Evolutionary conservation across 257 asterid species (phyloP), one percentile per base, ranked within the genome.

Genomic region (Misopates orontium): DNA sequence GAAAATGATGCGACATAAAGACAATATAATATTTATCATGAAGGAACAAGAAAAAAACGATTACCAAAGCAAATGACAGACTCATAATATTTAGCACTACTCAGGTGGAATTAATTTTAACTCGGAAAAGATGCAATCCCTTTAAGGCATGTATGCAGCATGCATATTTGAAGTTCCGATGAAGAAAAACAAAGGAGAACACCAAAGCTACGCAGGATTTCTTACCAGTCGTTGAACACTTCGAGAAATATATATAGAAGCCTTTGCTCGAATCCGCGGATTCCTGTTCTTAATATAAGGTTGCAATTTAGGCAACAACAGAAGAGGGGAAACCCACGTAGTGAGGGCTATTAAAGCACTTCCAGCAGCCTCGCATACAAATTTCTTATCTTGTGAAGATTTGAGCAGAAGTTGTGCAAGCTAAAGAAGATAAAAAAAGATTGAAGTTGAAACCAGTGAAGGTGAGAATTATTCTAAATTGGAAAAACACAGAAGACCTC

Each of bases 211-310:
- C 61, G 25, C 28, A 44, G 48, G 42, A 7, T 41, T 65, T 60
- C 78, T 85, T 84, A 88, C 98, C 90, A 91, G 80, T 20, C 58
- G 77, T 15, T 82, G 87, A 39, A 85, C 95, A 67, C 85, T 80
- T 74, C 83, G 80, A 42, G 90, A 87, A 77, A 88, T 80, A 78
- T 87, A 88, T 75, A 81, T 74, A 44, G 98, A 85, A 17, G 98
- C 91, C 80, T 88, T 91, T 20, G 96, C 98, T 69, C 98, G 95
- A 73, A 88, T 87, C 58, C 98, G 85, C 47, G 98, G 98, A 81
- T 88, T 91, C 79, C 80, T 91, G 73, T 88, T 70, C 78, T 89
- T 91, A 55, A 86, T 78, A 78, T 79, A 75, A 59, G 90, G 86
- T 72, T 84, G 92, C 80, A 91, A 61, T 78, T 86, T 88, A 28